Conservation (phyloP, 257 asterid genomes). For the Datura wrightii region DNA sequence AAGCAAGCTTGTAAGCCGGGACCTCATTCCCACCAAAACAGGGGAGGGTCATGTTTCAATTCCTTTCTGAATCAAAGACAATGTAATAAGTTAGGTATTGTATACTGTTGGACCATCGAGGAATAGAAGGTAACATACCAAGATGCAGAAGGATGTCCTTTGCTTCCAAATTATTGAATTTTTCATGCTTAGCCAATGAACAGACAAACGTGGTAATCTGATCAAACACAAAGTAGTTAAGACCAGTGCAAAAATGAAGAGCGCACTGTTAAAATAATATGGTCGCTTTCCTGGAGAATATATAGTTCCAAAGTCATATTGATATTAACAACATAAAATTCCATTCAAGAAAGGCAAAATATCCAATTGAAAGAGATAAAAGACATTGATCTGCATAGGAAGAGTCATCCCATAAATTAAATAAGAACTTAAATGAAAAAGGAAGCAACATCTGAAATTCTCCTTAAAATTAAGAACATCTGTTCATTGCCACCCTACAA, state of each 20-base stretch:
- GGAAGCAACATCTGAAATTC: no score
- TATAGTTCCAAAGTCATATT: neutral
- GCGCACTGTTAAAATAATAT: neutral
- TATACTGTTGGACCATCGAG: neutral
- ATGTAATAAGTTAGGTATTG: slow-evolving; percentile 38
- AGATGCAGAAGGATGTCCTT: slow-evolving; percentile 90
- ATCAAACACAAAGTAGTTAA: neutral
- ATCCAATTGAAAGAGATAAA: neutral
- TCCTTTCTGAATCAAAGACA: slow-evolving; percentile 64
- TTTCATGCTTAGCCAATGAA: slow-evolving; percentile 91
- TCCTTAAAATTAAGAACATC: no score
- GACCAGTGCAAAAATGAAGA: neutral
- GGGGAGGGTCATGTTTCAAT: slow-evolving; percentile 89
- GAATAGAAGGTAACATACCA: slow-evolving; percentile 52
- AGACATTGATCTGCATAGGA: no score
- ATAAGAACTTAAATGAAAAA: no score
- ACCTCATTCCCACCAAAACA: slow-evolving; percentile 96
- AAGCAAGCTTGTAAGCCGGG: slow-evolving; percentile 52
- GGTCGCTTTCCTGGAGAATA: neutral
- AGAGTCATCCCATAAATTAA: no score
- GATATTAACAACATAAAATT: neutral
- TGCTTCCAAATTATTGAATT: slow-evolving; percentile 83
- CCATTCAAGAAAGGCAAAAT: neutral
- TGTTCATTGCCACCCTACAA: no score
- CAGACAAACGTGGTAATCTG: slow-evolving; percentile 88